Percentiles rank a stretch among this genome's conserved stretches.
These are phyloP conservation scores for Histomonas meleagridis DNA, from an alignment of 208 protist species.

Conservation along the genomic window DNA sequence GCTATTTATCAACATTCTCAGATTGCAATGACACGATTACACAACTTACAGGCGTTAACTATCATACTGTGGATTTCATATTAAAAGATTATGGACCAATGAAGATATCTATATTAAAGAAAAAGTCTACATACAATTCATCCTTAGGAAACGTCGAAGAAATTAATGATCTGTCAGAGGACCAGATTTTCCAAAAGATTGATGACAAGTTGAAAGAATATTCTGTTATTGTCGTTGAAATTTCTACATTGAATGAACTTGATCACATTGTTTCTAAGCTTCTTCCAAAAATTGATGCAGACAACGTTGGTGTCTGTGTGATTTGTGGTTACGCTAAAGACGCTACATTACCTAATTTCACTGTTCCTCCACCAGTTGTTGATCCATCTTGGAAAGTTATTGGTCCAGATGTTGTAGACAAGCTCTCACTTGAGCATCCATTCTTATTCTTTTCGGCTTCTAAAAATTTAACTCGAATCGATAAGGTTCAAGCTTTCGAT, in stretches of 20 bases:
- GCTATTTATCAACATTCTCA: not conserved
- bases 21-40: not conserved
- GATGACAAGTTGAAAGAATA: not conserved
- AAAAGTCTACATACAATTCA: not conserved
- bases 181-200: not conserved
- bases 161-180: not conserved
- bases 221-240: not conserved
- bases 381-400: conserved; percentile 33
- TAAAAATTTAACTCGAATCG: not conserved
- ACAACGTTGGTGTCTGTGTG: not conserved
- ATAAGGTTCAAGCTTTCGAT: not conserved
- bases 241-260: not conserved
- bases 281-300: not conserved
- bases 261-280: not conserved
- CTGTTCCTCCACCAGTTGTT: not conserved
- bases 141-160: not conserved
- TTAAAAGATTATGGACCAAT: not conserved
- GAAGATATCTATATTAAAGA: not conserved
- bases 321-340: not conserved
- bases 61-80: not conserved
- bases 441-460: not conserved
- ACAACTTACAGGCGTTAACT: not conserved
- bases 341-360: not conserved
- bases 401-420: not conserved
- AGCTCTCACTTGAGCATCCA: not conserved